Conservation (phyloP, 257 asterid species). For the Solanum megistacrolobum region DNA sequence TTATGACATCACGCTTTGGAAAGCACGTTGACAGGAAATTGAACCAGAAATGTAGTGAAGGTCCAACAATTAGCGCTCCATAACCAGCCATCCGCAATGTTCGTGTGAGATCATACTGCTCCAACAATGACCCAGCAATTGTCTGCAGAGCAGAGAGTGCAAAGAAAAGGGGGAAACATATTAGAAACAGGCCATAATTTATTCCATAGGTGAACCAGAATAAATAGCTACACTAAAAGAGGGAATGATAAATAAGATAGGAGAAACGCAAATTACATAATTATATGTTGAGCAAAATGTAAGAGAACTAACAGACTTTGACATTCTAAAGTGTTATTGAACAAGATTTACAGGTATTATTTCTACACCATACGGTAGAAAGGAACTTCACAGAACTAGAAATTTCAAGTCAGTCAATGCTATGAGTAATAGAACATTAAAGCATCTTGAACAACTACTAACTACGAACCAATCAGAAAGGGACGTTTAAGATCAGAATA, state of each 20-base stretch:
- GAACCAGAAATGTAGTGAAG: slow-evolving; percentile 49
- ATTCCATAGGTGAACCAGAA: not conserved
- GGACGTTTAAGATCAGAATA: not conserved
- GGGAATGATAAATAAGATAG: not conserved
- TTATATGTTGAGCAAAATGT: not conserved
- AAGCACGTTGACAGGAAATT: slow-evolving; percentile 42
- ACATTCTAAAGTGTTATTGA: not conserved
- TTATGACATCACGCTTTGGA: slow-evolving; percentile 56
- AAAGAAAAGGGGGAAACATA: not conserved
- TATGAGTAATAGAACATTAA: not conserved
- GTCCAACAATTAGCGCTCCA: slow-evolving; percentile 44
- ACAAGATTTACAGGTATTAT: not conserved
- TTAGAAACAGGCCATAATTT: not conserved
- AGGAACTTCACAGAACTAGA: not conserved
- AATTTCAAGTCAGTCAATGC: not conserved
- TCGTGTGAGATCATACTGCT: slow-evolving; percentile 31
- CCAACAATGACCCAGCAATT: slow-evolving; percentile 22
- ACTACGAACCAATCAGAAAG: not conserved
- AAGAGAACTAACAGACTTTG: not conserved
- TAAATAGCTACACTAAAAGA: not conserved
- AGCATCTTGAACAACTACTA: not conserved
- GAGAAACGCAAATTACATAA: not conserved
- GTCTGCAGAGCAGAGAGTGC: slow-evolving; percentile 8
- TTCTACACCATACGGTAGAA: not conserved
- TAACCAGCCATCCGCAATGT: slow-evolving; percentile 57